Evolutionary conservation across 2,329 filamentous ascomycete genomes (phyloP).

Genomic region (Fusarium odoratissimum): DNA sequence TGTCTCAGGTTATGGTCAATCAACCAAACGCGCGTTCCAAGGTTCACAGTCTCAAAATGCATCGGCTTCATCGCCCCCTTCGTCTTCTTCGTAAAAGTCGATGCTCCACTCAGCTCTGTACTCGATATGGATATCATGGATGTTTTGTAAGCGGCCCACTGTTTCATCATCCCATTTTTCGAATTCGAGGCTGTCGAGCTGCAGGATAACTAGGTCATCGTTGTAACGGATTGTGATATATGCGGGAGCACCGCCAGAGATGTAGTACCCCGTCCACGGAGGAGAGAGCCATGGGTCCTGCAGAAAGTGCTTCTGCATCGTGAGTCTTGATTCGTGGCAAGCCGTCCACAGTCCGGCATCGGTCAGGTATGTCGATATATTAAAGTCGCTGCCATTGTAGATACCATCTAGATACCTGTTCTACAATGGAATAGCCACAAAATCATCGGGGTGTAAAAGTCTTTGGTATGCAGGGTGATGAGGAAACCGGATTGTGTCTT

Average conservation of each 20-base stretch:
- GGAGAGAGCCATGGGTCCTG: no score
- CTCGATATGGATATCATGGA: not conserved
- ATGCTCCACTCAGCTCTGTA: not conserved
- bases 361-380: not conserved
- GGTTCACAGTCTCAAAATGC: not conserved
- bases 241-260: not conserved
- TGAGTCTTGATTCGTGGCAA: not conserved
- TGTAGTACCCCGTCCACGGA: accelerated
- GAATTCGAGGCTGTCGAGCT: not conserved
- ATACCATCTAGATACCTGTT: accelerated
- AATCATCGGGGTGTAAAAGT: not conserved
- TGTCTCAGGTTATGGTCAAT: not conserved
- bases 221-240: not conserved
- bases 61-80: not conserved
- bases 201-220: not conserved
- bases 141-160: accelerated
- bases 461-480: not conserved
- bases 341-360: not conserved
- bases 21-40: not conserved
- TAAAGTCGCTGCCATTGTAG: not conserved
- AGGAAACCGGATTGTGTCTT: not conserved
- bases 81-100: not conserved
- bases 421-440: accelerated
- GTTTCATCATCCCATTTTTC: not conserved
- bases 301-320: not conserved